Percentiles rank a stretch among this genome's conserved stretches.
Conservation (phyloP, 2,329 filamentous ascomycete genomes). For the Penicillium expansum region DNA sequence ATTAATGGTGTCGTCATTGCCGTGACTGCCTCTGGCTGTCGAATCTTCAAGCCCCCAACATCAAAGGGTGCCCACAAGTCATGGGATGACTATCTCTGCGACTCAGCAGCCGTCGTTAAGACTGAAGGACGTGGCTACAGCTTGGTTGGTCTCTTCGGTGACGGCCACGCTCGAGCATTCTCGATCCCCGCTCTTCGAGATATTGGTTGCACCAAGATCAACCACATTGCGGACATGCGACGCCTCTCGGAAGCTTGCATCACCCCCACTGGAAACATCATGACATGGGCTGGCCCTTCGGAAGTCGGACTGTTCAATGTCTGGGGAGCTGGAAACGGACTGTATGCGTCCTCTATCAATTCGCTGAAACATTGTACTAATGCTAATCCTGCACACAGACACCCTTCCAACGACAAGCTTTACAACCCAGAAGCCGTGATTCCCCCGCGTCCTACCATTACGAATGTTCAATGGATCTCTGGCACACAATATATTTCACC, state of each 20-base stretch:
- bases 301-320: constrained; percentile 80
- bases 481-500: constrained; percentile 89
- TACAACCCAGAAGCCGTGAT: constrained; percentile 72
- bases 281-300: constrained; percentile 85
- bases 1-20: constrained; percentile 78
- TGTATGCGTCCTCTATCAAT: constrained; percentile 50
- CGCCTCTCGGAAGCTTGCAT: constrained; percentile 69
- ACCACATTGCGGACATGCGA: constrained; percentile 67
- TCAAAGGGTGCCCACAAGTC: constrained; percentile 88
- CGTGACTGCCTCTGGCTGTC: constrained; percentile 70
- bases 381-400: constrained; percentile 34
- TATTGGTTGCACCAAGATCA: constrained; percentile 65
- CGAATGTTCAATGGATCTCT: constrained; percentile 92
- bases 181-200: constrained; percentile 87
- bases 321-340: constrained; percentile 70
- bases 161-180: constrained; percentile 74
- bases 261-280: constrained; percentile 73
- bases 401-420: constrained; percentile 64
- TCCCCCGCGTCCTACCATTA: constrained; percentile 86
- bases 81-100: constrained; percentile 80
- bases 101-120: constrained; percentile 73
- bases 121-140: constrained; percentile 73
- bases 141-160: constrained; percentile 79
- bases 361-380: constrained; percentile 14
- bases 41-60: constrained; percentile 80